Base-by-base conservation (phyloP, 164 flowering plant genomes). In the Houttuynia cordata region DNA sequence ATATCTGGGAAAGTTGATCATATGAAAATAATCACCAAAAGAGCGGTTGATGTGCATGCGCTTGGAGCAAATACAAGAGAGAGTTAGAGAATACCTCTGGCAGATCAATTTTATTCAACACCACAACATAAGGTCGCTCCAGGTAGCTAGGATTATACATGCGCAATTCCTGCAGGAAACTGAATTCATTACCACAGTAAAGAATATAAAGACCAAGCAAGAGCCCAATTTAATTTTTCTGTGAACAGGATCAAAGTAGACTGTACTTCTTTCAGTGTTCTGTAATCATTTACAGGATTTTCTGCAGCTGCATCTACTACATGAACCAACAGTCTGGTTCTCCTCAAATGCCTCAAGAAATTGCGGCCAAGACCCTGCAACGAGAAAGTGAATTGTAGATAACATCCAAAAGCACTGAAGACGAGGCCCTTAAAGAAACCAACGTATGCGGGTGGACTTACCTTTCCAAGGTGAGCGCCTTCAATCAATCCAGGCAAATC, bases 401-500 rank as follows among this genome's bases (percentile, higher is more conserved):
- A 45, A 45, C 14, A 12, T 45, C 2, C 12, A 45, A 45, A 17
- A 7, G 17, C 12, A 45, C 17, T 12, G 49, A 14, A 45, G 49
- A 17, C 49, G 2, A 12, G 12, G 17, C 37, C 37, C 0, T 24
- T 19, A 57, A 6, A 18, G 8, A 17, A 34, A 7, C 24, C 1
- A 34, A 7, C 59, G 18, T 17, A 39, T 17, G n/a, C n/a, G n/a
- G n/a, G n/a, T n/a, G n/a, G n/a, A n/a, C n/a, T 45, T 83, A 93
- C 99, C 97, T 90, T 93, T 59, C 99, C 99, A 56, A 90, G 72
- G 74, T 93, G 99, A 70, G 99, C 97, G 63, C 97, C 99, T 78
- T 93, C 95, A 54, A 94, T 94, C 58, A 94, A 97, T 61, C 97
- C 99, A 64, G 97, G 97, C 75, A 91, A 79, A 79, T 94, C 99